Evolutionary conservation across 140 eudicot species (phyloP).

Genomic region (Cichorium intybus): DNA sequence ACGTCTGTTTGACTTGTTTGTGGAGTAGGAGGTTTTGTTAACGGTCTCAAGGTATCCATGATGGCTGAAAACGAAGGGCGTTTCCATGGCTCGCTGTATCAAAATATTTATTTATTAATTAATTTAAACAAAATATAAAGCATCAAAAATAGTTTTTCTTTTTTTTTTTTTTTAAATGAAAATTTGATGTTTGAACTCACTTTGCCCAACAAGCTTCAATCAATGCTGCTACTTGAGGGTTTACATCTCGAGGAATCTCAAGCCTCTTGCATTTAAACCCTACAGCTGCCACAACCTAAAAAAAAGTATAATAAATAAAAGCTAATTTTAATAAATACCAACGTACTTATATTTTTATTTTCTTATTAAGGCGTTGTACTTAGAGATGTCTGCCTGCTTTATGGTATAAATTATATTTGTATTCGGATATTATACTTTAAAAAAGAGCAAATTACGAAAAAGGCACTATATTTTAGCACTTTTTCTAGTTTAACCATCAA

Average conservation of each 20-base stretch:
- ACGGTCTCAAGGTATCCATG: slow-evolving; percentile 43
- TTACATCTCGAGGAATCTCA: slow-evolving; percentile 47
- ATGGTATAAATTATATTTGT: too few relatives aligned
- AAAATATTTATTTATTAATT: background rate
- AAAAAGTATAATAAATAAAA: background rate
- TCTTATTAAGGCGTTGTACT: too few relatives aligned
- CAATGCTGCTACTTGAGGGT: slow-evolving; percentile 46
- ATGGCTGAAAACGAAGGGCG: slow-evolving; percentile 49
- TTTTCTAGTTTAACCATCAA: too few relatives aligned
- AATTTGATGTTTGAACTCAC: slow-evolving; percentile 25
- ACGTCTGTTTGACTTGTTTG: slow-evolving; percentile 44
- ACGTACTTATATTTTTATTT: background rate
- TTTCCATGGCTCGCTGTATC: slow-evolving; percentile 43
- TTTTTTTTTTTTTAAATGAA: background rate
- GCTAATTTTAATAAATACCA: too few relatives aligned
- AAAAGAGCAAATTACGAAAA: too few relatives aligned
- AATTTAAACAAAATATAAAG: background rate
- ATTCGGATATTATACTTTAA: too few relatives aligned
- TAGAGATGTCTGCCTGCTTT: too few relatives aligned
- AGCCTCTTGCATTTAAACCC: slow-evolving; percentile 50
- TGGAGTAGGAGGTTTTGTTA: slow-evolving; percentile 40
- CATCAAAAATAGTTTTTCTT: slow-evolving; percentile 10
- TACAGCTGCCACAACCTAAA: slow-evolving; percentile 52
- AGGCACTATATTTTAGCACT: too few relatives aligned
- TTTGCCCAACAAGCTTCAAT: slow-evolving; percentile 57